Percentiles rank a stretch among this genome's conserved stretches.
Conservation (phyloP, 371 early-diverging fungal genomes). For the Furculomyces boomerangus region DNA sequence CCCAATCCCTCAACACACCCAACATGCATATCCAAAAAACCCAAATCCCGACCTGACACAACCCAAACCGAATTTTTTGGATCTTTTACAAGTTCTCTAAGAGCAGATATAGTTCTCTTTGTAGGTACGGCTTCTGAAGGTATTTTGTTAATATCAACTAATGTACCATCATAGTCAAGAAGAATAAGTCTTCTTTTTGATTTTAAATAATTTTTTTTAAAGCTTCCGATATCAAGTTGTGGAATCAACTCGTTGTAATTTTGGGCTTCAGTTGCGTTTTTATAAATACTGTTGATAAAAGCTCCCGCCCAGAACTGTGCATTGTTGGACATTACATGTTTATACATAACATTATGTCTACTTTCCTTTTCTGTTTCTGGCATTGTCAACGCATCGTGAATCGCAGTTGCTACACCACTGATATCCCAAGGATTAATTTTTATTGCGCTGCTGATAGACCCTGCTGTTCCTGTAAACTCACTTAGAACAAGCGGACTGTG, state of each 20-base stretch:
- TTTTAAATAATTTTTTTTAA: slow-evolving; percentile 14
- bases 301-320: slow-evolving; percentile 43
- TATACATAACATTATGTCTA: slow-evolving; percentile 18
- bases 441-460: slow-evolving; percentile 72
- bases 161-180: slow-evolving; percentile 84
- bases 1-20: slow-evolving; percentile 59
- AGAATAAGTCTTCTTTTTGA: slow-evolving; percentile 28
- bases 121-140: slow-evolving; percentile 47
- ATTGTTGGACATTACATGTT: slow-evolving; percentile 17
- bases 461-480: slow-evolving; percentile 91
- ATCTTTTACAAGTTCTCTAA: slow-evolving; percentile 47
- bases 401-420: slow-evolving; percentile 63
- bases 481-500: slow-evolving; percentile 73
- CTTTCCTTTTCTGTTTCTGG: slow-evolving; percentile 34
- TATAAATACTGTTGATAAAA: slow-evolving; percentile 34
- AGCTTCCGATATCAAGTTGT: slow-evolving; percentile 4
- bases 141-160: slow-evolving; percentile 43
- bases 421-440: slow-evolving; percentile 83
- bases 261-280: slow-evolving; percentile 27
- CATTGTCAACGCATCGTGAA: slow-evolving; percentile 65
- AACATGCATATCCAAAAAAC: slow-evolving; percentile 54
- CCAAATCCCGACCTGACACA: slow-evolving; percentile 81
- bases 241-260: slow-evolving; percentile 32
- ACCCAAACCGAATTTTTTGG: slow-evolving; percentile 78
- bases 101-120: slow-evolving; percentile 37